A percentile compares a stretch with the other conserved stretches of the same genome.
Evolutionary conservation across 306 rosid species (phyloP).

Genomic region (Prunus padus): DNA sequence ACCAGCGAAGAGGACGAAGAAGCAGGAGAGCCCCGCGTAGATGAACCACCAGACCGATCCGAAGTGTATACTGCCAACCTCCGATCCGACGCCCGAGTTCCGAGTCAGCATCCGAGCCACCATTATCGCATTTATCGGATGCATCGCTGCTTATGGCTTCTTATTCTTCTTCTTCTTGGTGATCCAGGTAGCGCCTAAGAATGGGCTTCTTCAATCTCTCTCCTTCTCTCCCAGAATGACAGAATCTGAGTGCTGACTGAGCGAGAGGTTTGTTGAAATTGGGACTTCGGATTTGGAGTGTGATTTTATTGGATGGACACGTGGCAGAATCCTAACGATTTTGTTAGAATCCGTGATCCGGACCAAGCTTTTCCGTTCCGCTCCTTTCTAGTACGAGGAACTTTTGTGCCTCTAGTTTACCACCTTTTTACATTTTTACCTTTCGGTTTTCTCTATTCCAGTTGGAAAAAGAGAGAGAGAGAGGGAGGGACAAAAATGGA

Average conservation of each 20-base stretch:
- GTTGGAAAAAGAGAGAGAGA: too few relatives aligned
- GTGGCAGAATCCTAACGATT: constrained; percentile 4
- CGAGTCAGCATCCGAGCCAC: constrained; percentile 57
- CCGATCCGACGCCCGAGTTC: constrained; percentile 32
- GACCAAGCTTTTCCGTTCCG: neutral
- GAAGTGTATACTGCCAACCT: constrained; percentile 35
- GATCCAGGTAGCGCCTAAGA: neutral
- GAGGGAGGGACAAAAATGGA: too few relatives aligned
- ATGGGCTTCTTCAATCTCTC: neutral
- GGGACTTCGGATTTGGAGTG: neutral
- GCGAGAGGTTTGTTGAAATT: neutral
- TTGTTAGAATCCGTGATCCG: neutral
- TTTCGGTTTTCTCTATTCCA: too few relatives aligned
- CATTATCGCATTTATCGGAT: constrained; percentile 45
- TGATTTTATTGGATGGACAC: neutral
- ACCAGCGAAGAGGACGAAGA: constrained; percentile 82
- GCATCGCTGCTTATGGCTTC: constrained; percentile 30
- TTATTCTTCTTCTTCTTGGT: constrained; percentile 6
- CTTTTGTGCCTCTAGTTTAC: too few relatives aligned
- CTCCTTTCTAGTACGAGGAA: neutral
- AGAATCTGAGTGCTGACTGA: constrained; percentile 2
- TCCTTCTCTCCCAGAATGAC: neutral
- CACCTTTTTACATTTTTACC: too few relatives aligned
- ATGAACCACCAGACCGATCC: constrained; percentile 71
- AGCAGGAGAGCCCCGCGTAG: constrained; percentile 68